Evolutionary conservation across 2,329 filamentous ascomycete species (phyloP).

Genomic region (Apiospora hydei): DNA sequence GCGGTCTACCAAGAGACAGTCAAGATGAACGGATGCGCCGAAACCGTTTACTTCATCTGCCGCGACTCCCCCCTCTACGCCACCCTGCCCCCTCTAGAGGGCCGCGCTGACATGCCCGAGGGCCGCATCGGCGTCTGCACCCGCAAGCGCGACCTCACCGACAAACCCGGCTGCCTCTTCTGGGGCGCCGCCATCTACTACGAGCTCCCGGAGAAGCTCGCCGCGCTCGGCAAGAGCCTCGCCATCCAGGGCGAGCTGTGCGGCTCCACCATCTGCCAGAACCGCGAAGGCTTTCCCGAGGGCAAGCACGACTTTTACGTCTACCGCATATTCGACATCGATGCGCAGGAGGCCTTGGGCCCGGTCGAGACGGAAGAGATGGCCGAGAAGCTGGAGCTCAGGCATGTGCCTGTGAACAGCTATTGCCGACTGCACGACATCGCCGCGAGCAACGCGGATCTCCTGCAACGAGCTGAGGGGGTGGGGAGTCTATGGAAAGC

Average conservation of each 20-base stretch:
- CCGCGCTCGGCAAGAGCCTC: conserved; percentile 32
- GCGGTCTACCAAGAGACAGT: conserved; percentile 45
- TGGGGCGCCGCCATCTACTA: conserved; percentile 36
- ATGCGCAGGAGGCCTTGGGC: conserved; percentile 36
- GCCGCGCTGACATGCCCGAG: conserved; percentile 31
- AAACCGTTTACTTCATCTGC: conserved; percentile 47
- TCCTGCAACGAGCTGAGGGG: conserved; percentile 40
- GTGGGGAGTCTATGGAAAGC: conserved; percentile 33
- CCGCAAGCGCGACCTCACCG: conserved; percentile 36
- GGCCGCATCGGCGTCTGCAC: conserved; percentile 44
- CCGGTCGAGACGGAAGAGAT: conserved; percentile 39
- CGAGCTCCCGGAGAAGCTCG: conserved; percentile 35
- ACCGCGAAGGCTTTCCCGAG: conserved; percentile 37
- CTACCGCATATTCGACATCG: conserved; percentile 44
- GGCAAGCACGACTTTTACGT: conserved; percentile 42
- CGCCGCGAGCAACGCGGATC: conserved; percentile 31
- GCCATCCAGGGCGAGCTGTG: conserved; percentile 44
- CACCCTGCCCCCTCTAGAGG: conserved; percentile 29
- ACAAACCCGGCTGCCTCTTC: conserved; percentile 31
- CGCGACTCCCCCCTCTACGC: conserved; percentile 31
- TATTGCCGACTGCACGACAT: conserved; percentile 22
- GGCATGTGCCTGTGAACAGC: conserved; percentile 34
- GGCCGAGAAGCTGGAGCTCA: conserved; percentile 37
- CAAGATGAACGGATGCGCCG: conserved; percentile 49
- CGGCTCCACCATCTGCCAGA: conserved; percentile 37